A percentile compares a stretch with the other conserved stretches of the same genome.
phyloP scores from a whole-genome alignment of 176 grass and related monocot species.

The Triticum turgidum region DNA sequence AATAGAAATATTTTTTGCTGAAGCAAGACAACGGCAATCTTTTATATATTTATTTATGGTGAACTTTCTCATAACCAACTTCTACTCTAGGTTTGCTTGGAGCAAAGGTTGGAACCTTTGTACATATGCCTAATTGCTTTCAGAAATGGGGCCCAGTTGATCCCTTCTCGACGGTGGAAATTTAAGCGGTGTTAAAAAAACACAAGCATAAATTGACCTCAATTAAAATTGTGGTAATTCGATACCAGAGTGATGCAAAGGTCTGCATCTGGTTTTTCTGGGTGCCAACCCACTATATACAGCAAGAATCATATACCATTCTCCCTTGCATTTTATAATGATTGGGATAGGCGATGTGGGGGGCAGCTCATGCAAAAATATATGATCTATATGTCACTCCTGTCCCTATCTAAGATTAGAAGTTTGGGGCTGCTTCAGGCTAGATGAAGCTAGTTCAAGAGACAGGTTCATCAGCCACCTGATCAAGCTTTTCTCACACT shows the following conservation, averaged over 20 bases:
- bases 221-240: background rate
- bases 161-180: slow-evolving; percentile 42
- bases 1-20: background rate
- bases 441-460: slow-evolving; percentile 39
- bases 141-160: background rate
- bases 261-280: slow-evolving; percentile 17
- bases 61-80: slow-evolving; percentile 22
- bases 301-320: slow-evolving; percentile 55
- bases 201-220: slow-evolving; percentile 27
- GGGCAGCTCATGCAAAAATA: slow-evolving; percentile 48
- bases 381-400: slow-evolving; percentile 35
- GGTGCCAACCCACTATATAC: slow-evolving; percentile 36
- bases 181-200: slow-evolving; percentile 30
- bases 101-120: slow-evolving; percentile 49
- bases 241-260: slow-evolving; percentile 36
- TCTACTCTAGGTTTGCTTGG: slow-evolving; percentile 44
- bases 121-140: slow-evolving; percentile 42
- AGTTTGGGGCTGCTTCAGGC: slow-evolving; percentile 14
- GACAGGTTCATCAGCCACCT: slow-evolving; percentile 23
- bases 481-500: slow-evolving; percentile 28
- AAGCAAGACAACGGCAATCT: background rate
- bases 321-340: slow-evolving; percentile 55
- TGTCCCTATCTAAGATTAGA: slow-evolving; percentile 36
- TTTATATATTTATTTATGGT: background rate
- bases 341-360: slow-evolving; percentile 29